Percentiles rank a stretch among this genome's conserved stretches.
Evolutionary conservation across 176 grass and related monocot genomes (phyloP).

Genomic region (Cymbopogon citratus): DNA sequence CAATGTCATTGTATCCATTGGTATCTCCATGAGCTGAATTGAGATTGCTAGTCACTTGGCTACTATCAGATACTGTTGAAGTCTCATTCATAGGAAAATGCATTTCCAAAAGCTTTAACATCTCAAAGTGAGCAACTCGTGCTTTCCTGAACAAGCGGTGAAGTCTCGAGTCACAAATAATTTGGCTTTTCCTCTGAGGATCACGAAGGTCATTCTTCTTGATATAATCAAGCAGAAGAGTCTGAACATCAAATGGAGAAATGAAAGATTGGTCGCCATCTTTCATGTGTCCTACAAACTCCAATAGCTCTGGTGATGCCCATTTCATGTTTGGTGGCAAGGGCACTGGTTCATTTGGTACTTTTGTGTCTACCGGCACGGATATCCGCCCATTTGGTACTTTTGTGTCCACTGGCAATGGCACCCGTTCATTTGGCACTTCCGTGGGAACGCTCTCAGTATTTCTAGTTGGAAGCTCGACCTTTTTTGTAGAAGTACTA

Average conservation of each 20-base stretch:
- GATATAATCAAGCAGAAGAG: conserved; percentile 89
- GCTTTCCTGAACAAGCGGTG: conserved; percentile 70
- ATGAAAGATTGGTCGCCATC: conserved; percentile 60
- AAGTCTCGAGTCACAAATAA: conserved; percentile 84
- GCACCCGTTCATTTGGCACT: conserved; percentile 37
- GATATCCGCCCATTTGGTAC: conserved; percentile 35
- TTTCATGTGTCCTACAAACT: conserved; percentile 86
- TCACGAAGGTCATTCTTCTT: conserved; percentile 91
- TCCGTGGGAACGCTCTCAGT: conserved; percentile 25
- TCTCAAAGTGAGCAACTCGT: conserved; percentile 95
- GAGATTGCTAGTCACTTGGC: conserved; percentile 24
- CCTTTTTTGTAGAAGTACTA: conserved; percentile 34
- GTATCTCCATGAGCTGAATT: conserved; percentile 62
- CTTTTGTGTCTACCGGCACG: conserved; percentile 29
- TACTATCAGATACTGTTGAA: conserved; percentile 41
- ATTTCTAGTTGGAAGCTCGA: conserved; percentile 13
- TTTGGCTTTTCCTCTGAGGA: conserved; percentile 87
- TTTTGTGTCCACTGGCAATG: conserved; percentile 28
- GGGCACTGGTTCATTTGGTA: conserved; percentile 32
- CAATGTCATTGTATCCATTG: conserved; percentile 42
- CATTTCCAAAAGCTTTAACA: conserved; percentile 91
- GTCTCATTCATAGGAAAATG: conserved; percentile 75
- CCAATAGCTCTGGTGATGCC: conserved; percentile 81
- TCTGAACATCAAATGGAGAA: conserved; percentile 84
- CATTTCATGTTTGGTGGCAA: conserved; percentile 45